Evolutionary conservation across 176 grass and related monocot genomes (phyloP), one percentile per base, ranked within the genome.

Genomic region (Cymbopogon citratus): DNA sequence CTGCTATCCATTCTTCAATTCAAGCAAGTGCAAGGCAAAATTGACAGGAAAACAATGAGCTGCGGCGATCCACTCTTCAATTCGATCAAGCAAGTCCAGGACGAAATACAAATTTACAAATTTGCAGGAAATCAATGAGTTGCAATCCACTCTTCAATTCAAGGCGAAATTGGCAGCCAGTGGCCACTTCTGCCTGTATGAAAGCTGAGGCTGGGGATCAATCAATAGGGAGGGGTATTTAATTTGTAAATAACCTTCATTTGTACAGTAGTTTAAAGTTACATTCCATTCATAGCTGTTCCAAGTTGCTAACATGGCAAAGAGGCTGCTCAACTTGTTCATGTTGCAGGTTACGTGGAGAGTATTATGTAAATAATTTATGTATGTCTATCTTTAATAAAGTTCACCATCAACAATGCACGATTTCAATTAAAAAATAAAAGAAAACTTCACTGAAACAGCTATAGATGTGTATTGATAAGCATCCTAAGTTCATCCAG

Each of bases 1-100:
- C 21, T 88, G 77, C 69, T 81, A 65, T 71, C 69, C 71, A 12
- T 78, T 85, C 52, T 77, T 91, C 76, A 65, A 43, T 43, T 45
- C 33, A 57, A 78, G 7, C 9, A 87, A 43, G 38, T 12, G 28
- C 54, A 78, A 36, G 66, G 12, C 43, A 9, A n/a, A 24, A 5
- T 46, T 77, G 81, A 49, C 80, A 87, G 89, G 85, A 85, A 63
- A 80, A 9, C 44, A 46, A 46, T 46, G 44, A 46, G 12, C 44
- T 15, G 81, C 63, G 3, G 13, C 3, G 5, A 46, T 46, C 13
- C 44, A 46, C 44, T 46, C 44, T 73, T 91, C 76, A 56, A 35
- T 43, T 46, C 33, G 24, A 57, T 73, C n/a, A n/a, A n/a, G 7
- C 6, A 87, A 43, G 38, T 12, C 21, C 54, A 78, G 34, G 59